These are phyloP conservation scores for Plasmodium relictum DNA, from an alignment of 169 alveolate species.

Conservation along the genomic window DNA sequence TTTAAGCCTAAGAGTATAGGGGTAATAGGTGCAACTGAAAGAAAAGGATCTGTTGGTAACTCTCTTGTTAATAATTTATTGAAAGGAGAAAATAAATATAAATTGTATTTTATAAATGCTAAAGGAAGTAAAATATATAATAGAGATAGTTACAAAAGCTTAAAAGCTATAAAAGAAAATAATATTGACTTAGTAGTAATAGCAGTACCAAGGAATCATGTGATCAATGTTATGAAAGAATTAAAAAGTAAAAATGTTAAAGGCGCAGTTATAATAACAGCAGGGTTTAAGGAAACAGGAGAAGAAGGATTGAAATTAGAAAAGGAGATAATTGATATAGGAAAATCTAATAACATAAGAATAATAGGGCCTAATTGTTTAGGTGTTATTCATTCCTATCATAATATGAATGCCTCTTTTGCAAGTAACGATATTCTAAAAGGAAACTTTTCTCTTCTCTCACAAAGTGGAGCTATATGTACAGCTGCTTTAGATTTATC, in stretches of 20 bases:
- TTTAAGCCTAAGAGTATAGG: conserved; percentile 81
- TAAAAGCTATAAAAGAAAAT: conserved; percentile 56
- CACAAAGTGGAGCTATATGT: conserved; percentile 89
- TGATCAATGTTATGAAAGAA: conserved; percentile 77
- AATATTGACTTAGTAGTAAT: conserved; percentile 80
- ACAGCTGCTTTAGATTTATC: conserved; percentile 89
- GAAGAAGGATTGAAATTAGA: conserved; percentile 79
- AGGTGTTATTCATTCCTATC: conserved; percentile 81
- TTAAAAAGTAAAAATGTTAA: conserved; percentile 79
- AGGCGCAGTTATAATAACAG: conserved; percentile 82
- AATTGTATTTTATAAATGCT: conserved; percentile 79
- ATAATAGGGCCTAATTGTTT: conserved; percentile 87
- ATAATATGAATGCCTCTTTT: conserved; percentile 83
- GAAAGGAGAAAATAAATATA: conserved; percentile 74
- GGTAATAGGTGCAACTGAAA: conserved; percentile 84
- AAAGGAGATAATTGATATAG: conserved; percentile 78
- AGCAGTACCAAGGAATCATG: conserved; percentile 82
- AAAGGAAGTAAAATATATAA: conserved; percentile 77
- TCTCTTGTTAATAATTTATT: conserved; percentile 77
- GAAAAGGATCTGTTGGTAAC: conserved; percentile 82
- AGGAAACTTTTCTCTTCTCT: conserved; percentile 82
- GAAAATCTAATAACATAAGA: conserved; percentile 75
- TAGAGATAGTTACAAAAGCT: conserved; percentile 70
- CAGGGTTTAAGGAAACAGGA: conserved; percentile 87
- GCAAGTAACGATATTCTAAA: conserved; percentile 76